Conservation (phyloP, 2,329 filamentous ascomycete genomes). For the Xylaria sp. region DNA sequence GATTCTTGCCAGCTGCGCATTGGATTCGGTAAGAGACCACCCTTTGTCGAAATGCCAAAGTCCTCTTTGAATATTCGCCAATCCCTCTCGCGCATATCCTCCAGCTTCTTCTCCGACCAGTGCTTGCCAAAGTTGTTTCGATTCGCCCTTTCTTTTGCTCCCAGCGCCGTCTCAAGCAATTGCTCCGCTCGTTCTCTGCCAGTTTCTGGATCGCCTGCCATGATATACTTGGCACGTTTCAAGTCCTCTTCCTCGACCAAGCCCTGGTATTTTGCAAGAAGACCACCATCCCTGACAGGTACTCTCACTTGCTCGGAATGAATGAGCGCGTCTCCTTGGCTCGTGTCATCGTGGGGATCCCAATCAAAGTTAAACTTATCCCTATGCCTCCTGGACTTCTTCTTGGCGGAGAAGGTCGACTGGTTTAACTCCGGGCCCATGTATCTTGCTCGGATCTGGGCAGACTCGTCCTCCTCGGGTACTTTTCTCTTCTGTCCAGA, state of each 20-base stretch:
- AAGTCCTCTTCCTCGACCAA: conserved; percentile 64
- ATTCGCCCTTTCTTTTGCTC: conserved; percentile 76
- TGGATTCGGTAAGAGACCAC: conserved; percentile 89
- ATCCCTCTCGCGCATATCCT: conserved; percentile 95
- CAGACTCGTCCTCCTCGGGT: conserved; percentile 74
- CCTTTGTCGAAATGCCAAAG: conserved; percentile 95
- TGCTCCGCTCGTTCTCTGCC: conserved; percentile 80
- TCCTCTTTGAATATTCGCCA: conserved; percentile 99
- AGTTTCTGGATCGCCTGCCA: conserved; percentile 78
- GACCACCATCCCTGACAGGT: conserved; percentile 65
- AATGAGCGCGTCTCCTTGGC: conserved; percentile 80
- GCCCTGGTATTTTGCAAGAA: conserved; percentile 62
- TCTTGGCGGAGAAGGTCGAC: conserved; percentile 88
- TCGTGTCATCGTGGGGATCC: conserved; percentile 95
- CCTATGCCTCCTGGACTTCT: conserved; percentile 91
- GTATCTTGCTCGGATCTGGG: conserved; percentile 81
- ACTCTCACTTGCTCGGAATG: conserved; percentile 75
- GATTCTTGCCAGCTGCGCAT: conserved; percentile 97
- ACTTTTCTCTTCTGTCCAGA: conserved; percentile 44
- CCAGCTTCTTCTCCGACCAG: conserved; percentile 92
- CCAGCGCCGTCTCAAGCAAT: conserved; percentile 85
- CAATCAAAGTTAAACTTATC: conserved; percentile 99
- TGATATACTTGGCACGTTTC: conserved; percentile 74
- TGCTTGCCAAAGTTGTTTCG: conserved; percentile 86
- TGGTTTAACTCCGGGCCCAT: conserved; percentile 90